These are phyloP conservation scores for Neoascochyta sp. DNA, from an alignment of 2,329 filamentous ascomycete species.

Conservation along the genomic window DNA sequence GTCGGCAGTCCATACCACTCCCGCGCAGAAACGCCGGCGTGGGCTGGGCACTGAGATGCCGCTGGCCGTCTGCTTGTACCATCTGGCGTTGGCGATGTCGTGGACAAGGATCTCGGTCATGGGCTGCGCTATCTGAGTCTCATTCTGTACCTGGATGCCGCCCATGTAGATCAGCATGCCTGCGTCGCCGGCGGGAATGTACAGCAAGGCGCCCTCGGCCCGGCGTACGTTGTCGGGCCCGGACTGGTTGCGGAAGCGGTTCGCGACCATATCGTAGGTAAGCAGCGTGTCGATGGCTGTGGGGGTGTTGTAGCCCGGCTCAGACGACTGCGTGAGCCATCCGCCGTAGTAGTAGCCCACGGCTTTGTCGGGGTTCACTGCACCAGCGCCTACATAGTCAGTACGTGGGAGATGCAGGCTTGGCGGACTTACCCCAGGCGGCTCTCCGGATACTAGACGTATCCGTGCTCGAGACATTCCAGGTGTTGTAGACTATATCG, in stretches of 20 bases:
- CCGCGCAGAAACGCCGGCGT: slow-evolving; percentile 57
- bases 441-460: slow-evolving; percentile 6
- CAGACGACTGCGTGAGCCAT: slow-evolving; percentile 53
- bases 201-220: slow-evolving; percentile 57
- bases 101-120: slow-evolving; percentile 49
- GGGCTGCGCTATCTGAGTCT: slow-evolving; percentile 2
- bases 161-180: slow-evolving; percentile 60
- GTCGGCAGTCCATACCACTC: slow-evolving; percentile 55
- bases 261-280: slow-evolving; percentile 52
- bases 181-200: slow-evolving; percentile 54
- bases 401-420: too few species aligned
- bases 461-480: slow-evolving; percentile 36
- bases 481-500: slow-evolving; percentile 52
- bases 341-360: slow-evolving; percentile 59
- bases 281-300: slow-evolving; percentile 49
- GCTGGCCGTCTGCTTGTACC: slow-evolving; percentile 54
- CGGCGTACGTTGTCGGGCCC: slow-evolving; percentile 51
- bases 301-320: slow-evolving; percentile 46
- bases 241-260: slow-evolving; percentile 49
- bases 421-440: slow-evolving; percentile 16
- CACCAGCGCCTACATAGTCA: slow-evolving; percentile 50
- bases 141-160: slow-evolving; percentile 41
- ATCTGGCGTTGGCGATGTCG: slow-evolving; percentile 54
- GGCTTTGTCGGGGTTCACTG: slow-evolving; percentile 46
- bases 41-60: slow-evolving; percentile 51